phyloP scores from a whole-genome alignment of 441 rosid genomes.

The Mallotus repandus region DNA sequence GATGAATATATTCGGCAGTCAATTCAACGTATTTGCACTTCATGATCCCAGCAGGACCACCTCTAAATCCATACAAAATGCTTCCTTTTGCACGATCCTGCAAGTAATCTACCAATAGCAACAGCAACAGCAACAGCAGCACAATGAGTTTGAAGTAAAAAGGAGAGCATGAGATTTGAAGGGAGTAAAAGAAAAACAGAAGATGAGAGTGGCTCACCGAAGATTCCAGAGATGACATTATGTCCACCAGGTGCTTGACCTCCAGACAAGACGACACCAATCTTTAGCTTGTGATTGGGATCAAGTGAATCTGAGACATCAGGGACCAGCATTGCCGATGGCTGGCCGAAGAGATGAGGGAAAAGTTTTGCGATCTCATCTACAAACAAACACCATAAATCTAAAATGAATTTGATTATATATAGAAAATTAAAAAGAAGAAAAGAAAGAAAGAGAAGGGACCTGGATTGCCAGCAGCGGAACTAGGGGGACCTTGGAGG shows the following conservation, averaged over 20 bases:
- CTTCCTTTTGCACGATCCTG: slow-evolving; percentile 82
- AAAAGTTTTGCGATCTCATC: slow-evolving; percentile 94
- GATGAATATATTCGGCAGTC: slow-evolving; percentile 64
- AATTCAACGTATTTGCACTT: slow-evolving; percentile 86
- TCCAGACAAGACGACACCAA: slow-evolving; percentile 94
- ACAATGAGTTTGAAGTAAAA: too few relatives aligned
- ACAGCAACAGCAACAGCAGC: background rate
- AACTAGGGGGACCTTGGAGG: slow-evolving; percentile 83
- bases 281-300: slow-evolving; percentile 63
- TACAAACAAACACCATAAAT: slow-evolving; percentile 16
- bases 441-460: background rate
- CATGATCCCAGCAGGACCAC: slow-evolving; percentile 99
- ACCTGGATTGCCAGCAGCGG: slow-evolving; percentile 97
- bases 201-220: slow-evolving; percentile 48
- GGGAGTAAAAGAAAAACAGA: background rate
- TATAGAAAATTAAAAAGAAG: background rate
- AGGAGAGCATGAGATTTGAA: background rate
- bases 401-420: too few relatives aligned
- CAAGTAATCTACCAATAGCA: slow-evolving; percentile 66
- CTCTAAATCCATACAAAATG: slow-evolving; percentile 79
- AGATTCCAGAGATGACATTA: slow-evolving; percentile 92
- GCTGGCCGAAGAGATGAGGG: slow-evolving; percentile 86
- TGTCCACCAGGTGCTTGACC: slow-evolving; percentile 99
- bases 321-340: slow-evolving; percentile 67
- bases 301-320: slow-evolving; percentile 27